Base-by-base conservation (phyloP, 2,329 filamentous ascomycete species). In the Phaeomoniella chlamydospora region DNA sequence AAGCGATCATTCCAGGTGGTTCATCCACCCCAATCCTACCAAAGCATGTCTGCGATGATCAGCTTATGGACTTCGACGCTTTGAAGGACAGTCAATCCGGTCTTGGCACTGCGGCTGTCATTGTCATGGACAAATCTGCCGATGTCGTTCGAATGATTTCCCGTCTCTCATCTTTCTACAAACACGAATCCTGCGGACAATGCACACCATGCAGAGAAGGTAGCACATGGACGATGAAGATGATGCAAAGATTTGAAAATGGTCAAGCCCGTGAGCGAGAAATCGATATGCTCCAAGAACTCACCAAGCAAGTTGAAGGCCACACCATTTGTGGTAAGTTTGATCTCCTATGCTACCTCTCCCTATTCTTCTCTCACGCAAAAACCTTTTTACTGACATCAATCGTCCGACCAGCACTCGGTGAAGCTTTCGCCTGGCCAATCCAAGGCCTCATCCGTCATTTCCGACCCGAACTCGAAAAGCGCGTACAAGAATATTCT, bases 161-260 rank as follows among this genome's bases (percentile, higher is more conserved):
- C 45, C 80, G 90, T 50, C 76, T 98, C 49, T 84, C 82, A 52
- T 84, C 88, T 59, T 98, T 98, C 70, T 98, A 98, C 71, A 82
- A 87, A 62, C 90, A 98, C 68, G 90, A 98, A 70, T 87, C 79
- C 47, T 98, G 90, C 61, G 90, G 90, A 41, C 90, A 98, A 67
- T 98, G 90, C 70, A 98, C 90, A 39, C 90, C 90, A n/a, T 98
- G 90, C 73, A 82, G 90, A 57, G 90, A 98, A 67, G 90, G 90
- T 46, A 92, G 81, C 69, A 94, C 93, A 68, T 98, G 90, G 90
- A 94, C 88, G 9, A 82, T 93, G 63, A 87, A 98, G 70, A 96
- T 98, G 61, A 96, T 98, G 90, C 70, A 81, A 61, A 80, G 90
- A 39, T 93, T 98, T 50, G 86, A 93, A 69, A 81, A 82, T 59